These are phyloP conservation scores for Fusarium sp. DNA, from an alignment of 2,329 filamentous ascomycete species.

Conservation along the genomic window DNA sequence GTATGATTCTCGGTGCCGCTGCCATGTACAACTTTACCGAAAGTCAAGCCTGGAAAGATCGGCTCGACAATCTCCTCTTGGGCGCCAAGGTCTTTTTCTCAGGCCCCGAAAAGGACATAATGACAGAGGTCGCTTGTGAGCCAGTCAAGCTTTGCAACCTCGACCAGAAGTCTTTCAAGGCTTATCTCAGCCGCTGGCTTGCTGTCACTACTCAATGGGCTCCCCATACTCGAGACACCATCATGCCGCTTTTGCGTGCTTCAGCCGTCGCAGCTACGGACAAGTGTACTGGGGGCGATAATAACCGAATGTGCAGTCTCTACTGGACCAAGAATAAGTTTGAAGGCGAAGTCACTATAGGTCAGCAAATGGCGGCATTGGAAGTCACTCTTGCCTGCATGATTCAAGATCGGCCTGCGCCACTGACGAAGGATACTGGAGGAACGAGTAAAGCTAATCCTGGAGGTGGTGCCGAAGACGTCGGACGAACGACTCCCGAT, in stretches of 20 bases:
- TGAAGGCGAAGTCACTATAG: conserved; percentile 73
- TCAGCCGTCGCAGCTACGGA: conserved; percentile 70
- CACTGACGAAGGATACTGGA: conserved; percentile 65
- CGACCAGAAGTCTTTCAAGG: conserved; percentile 74
- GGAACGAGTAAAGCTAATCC: conserved; percentile 68
- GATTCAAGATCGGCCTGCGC: conserved; percentile 59
- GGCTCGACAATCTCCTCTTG: conserved; percentile 69
- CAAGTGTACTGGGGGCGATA: conserved; percentile 69
- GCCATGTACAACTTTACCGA: conserved; percentile 76
- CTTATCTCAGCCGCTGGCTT: conserved; percentile 72
- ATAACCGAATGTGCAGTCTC: conserved; percentile 70
- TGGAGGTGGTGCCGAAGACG: conserved; percentile 61
- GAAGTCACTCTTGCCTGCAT: conserved; percentile 74
- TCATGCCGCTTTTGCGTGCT: conserved; percentile 66
- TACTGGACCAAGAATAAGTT: conserved; percentile 70
- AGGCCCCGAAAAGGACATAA: conserved; percentile 65
- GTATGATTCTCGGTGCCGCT: conserved; percentile 74
- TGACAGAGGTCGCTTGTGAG: conserved; percentile 77
- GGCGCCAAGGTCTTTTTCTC: conserved; percentile 68
- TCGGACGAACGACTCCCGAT: conserved; percentile 54
- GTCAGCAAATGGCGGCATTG: conserved; percentile 78
- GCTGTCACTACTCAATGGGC: conserved; percentile 73
- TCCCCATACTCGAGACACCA: conserved; percentile 66
- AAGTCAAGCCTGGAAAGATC: conserved; percentile 67
- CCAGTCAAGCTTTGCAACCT: conserved; percentile 70